These are phyloP conservation scores for Suillus tomentosus DNA, from an alignment of 768 basidiomycete genomes.

Conservation along the genomic window DNA sequence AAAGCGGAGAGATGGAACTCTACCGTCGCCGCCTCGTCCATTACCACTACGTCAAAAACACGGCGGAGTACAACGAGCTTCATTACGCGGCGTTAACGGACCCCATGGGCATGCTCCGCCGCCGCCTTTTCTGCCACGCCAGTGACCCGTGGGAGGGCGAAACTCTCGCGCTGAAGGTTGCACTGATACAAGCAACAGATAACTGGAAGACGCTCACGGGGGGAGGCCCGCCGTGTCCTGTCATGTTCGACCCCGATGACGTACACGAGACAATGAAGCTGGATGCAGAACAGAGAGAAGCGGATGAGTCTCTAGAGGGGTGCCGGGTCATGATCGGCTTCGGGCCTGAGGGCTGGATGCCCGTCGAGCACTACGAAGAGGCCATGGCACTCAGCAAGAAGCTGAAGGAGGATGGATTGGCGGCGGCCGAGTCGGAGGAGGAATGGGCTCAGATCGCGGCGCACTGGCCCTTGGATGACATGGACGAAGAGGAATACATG, in stretches of 20 bases:
- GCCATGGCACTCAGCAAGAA: constrained; percentile 36
- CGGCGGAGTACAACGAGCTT: constrained; percentile 44
- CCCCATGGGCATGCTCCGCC: constrained; percentile 35
- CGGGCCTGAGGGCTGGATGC: constrained; percentile 46
- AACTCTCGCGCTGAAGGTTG: constrained; percentile 45
- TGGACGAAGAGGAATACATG: constrained; percentile 46
- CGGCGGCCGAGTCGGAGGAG: constrained; percentile 32
- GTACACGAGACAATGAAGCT: constrained; percentile 43
- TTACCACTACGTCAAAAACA: constrained; percentile 49
- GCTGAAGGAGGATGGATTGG: constrained; percentile 38
- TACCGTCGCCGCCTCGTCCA: constrained; percentile 51
- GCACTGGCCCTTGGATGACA: constrained; percentile 51
- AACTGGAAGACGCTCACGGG: constrained; percentile 44
- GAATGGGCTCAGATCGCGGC: constrained; percentile 40
- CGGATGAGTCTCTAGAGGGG: constrained; percentile 34
- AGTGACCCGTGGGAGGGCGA: constrained; percentile 54
- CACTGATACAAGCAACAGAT: constrained; percentile 46
- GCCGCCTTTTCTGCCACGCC: constrained; percentile 47
- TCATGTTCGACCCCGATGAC: constrained; percentile 49
- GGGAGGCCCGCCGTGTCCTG: constrained; percentile 42
- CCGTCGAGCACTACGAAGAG: constrained; percentile 42
- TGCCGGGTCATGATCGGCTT: constrained; percentile 32
- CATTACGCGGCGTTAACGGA: constrained; percentile 45
- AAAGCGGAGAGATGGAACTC: constrained; percentile 33
- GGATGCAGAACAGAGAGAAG: constrained; percentile 30